Evolutionary conservation across 2,329 filamentous ascomycete species (phyloP), one percentile per base, ranked within the genome.

Genomic region (Diplodia intermedia): DNA sequence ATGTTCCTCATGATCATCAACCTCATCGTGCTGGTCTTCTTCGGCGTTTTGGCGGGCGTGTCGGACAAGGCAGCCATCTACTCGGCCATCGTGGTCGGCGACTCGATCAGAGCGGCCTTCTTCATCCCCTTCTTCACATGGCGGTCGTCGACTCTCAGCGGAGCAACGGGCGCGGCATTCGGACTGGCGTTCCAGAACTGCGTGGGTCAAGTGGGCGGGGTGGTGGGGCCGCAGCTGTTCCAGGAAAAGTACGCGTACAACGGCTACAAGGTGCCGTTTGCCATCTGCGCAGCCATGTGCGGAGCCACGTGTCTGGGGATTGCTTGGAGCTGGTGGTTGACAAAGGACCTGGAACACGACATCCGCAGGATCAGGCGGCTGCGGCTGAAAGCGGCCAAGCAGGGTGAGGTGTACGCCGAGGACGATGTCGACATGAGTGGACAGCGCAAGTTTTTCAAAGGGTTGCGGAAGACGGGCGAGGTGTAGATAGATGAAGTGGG

Each of bases 71-170:
- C 77, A 12, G 81, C 78, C 0, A 79, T 82, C 12, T 85, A 84
- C 70, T 73, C 79, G 3, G 79, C 80, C 6, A 82, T 82, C 68
- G 77, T 81, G 6, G 76, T 85, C 14, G 81, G 82, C 4, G 80
- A 77, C 0, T 75, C 80, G 65, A 82, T 83, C 67, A 82, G 82
- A 68, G 75, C 75, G 11, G 72, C 76, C 4, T 82, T 81, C 63
- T 82, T 82, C 68, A 81, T 84, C 14, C 79, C 82, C 0, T 83
- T 83, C 70, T 84, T 81, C 80, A 78, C 78, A 23, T 83, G 66
- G 80, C 76, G 81, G 54, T 81, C 81, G 4, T 78, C 80, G 3
- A 81, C 80, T 8, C 73, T 83, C 1, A 72, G 72, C 0, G 81
- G 82, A 1, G 78, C 78, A 7, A 84, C 82, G 0, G 82, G 81